Base-by-base conservation (phyloP, 305 asterid species). In the Fraxinus latifolia region DNA sequence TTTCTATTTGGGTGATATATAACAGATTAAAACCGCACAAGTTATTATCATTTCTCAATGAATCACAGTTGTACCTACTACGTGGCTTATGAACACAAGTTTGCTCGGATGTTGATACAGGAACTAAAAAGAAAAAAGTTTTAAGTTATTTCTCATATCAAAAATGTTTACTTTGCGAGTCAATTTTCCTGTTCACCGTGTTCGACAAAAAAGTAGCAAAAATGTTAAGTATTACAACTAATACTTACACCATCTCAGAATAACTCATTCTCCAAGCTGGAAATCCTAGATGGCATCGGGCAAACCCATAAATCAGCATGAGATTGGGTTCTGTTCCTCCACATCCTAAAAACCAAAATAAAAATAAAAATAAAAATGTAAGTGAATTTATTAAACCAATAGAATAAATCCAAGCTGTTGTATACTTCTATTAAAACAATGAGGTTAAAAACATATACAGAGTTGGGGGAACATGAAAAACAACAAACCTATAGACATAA, bases 241-340 rank as follows among this genome's bases (percentile, higher is more conserved):
- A 34, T 89, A 91, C 99, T 92, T 79, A 94, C 99, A 90, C 95
- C 65, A 95, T 93, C 91, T 95, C 99, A 23, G 99, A 91, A 89
- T 95, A 95, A 71, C 96, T 97, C 72, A 93, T 83, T 88, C 98
- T 93, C 99, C 99, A 95, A 37, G 98, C 92, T 17, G 98, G 99
- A 86, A 94, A 95, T 23, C 99, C 99, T 65, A 93, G 84, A 87
- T 95, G 98, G 91, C 98, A 91, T 90, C 98, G 91, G 77, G 92
- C 92, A 67, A 97, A 95, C 34, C 94, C 99, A 82, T 93, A 96
- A 81, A 94, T 84, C 83, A 96, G 89, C 89, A 96, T 85, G 86
- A 96, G 92, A 86, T 89, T 97, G 32, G 99, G 98, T 53, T 92
- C 97, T 12, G 91, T 83, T 62, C 87, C 91, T 62, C 81, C 88